Conservation (phyloP, 805 yeast genomes). For the Spathaspora passalidarum region DNA sequence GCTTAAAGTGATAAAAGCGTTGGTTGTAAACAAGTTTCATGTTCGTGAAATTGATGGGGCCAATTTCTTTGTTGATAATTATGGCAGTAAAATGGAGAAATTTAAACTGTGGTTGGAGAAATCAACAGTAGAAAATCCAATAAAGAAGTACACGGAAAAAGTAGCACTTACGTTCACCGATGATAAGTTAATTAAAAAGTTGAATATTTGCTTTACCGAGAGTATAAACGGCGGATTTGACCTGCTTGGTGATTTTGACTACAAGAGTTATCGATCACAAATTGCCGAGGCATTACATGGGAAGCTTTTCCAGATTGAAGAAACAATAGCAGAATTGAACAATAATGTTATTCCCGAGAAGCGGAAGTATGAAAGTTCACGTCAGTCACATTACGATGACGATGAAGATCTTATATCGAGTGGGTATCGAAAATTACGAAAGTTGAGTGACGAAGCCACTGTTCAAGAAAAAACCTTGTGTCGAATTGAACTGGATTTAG, state of each 20-base stretch:
- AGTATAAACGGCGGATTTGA: slow-evolving; percentile 10
- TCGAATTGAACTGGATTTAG: slow-evolving; percentile 29
- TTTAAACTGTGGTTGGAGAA: slow-evolving; percentile 25
- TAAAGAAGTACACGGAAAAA: slow-evolving; percentile 20
- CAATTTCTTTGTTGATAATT: slow-evolving; percentile 20
- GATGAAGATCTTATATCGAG: slow-evolving; percentile 33
- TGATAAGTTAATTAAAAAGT: slow-evolving; percentile 21
- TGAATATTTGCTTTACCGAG: slow-evolving; percentile 11
- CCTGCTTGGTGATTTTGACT: slow-evolving; percentile 17
- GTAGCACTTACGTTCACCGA: slow-evolving; percentile 17
- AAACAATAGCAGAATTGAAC: slow-evolving; percentile 12
- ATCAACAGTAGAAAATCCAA: slow-evolving; percentile 9
- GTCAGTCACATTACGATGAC: slow-evolving; percentile 31
- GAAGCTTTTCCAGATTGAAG: slow-evolving; percentile 20
- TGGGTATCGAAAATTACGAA: slow-evolving; percentile 28
- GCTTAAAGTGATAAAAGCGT: slow-evolving; percentile 23
- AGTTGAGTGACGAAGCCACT: slow-evolving; percentile 34
- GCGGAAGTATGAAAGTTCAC: slow-evolving; percentile 23
- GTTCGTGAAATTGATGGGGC: slow-evolving; percentile 13
- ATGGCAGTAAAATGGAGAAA: slow-evolving; percentile 26
- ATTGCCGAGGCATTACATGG: slow-evolving; percentile 25
- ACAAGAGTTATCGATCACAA: slow-evolving; percentile 24
- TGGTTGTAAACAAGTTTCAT: slow-evolving; percentile 27
- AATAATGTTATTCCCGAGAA: slow-evolving; percentile 17
- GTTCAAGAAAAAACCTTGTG: slow-evolving; percentile 29